phyloP scores from a whole-genome alignment of 2,329 filamentous ascomycete species.

The Claviceps arundinis region DNA sequence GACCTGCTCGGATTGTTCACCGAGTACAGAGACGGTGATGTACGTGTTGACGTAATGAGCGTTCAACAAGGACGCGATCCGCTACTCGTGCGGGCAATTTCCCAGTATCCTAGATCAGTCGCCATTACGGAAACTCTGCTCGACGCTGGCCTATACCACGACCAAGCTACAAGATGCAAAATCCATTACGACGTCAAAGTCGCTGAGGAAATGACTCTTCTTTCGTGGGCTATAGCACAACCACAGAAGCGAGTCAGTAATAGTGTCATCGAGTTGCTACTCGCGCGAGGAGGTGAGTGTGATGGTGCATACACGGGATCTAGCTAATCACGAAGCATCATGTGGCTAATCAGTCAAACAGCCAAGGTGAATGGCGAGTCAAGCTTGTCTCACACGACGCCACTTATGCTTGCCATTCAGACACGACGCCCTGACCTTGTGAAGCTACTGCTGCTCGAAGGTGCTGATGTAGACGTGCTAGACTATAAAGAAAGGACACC shows the following conservation, averaged over 20 bases:
- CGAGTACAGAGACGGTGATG: conserved; percentile 33
- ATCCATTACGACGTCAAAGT: conserved; percentile 34
- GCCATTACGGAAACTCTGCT: conserved; percentile 39
- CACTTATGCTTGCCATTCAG: conserved; percentile 46
- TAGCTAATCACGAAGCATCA: neutral
- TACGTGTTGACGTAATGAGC: conserved; percentile 37
- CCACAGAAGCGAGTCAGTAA: conserved; percentile 50
- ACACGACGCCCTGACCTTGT: conserved; percentile 43
- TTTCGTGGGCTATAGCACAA: conserved; percentile 49
- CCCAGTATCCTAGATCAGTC: conserved; percentile 40
- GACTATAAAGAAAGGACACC: conserved; percentile 46
- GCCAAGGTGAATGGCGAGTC: conserved; percentile 47
- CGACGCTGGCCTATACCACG: conserved; percentile 45
- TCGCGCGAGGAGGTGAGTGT: conserved; percentile 29
- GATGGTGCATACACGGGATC: neutral
- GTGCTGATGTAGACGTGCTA: conserved; percentile 44
- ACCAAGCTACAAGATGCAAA: conserved; percentile 32
- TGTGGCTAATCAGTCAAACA: conserved; percentile 10
- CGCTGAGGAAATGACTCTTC: conserved; percentile 40
- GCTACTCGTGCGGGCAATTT: conserved; percentile 38
- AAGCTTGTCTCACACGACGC: conserved; percentile 37
- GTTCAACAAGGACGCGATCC: conserved; percentile 28
- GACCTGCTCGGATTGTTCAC: conserved; percentile 38
- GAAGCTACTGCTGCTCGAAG: conserved; percentile 40
- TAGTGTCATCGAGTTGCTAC: conserved; percentile 40